phyloP scores from a whole-genome alignment of 2,329 filamentous ascomycete species.

The Colletotrichum incanum region DNA sequence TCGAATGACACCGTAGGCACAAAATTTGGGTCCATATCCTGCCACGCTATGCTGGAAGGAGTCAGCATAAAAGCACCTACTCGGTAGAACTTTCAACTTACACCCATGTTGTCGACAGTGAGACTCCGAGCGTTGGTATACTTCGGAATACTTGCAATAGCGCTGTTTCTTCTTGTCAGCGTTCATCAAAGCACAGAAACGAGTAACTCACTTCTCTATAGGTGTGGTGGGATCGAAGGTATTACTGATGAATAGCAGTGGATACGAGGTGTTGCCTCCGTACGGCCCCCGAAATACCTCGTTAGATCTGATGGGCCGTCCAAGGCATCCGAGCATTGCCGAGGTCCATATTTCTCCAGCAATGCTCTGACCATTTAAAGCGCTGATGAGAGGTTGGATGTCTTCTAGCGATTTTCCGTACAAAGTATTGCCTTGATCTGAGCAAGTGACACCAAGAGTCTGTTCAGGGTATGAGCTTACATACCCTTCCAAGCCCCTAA shows the following conservation, averaged over 20 bases:
- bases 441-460: conserved; percentile 9
- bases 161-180: background rate
- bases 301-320: conserved; percentile 9
- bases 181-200: background rate
- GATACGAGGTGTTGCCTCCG: conserved; percentile 2
- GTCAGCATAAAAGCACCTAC: background rate
- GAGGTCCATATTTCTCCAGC: conserved; percentile 16
- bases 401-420: conserved; percentile 8
- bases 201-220: conserved; percentile 19
- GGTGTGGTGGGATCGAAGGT: conserved; percentile 27
- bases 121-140: conserved; percentile 7
- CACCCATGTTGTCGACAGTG: conserved; percentile 3
- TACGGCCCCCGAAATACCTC: conserved; percentile 21
- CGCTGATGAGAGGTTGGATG: background rate
- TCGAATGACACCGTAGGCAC: conserved; percentile 1
- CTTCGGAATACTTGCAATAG: conserved; percentile 4
- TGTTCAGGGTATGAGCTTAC: conserved; percentile 14
- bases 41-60: background rate
- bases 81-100: background rate
- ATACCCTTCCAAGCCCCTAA: background rate
- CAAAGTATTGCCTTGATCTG: conserved; percentile 12
- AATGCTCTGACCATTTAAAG: conserved; percentile 4
- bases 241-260: conserved; percentile 18
- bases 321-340: conserved; percentile 13
- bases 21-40: background rate